Conservation (phyloP, 208 protist species). For the Trypanosoma cruzi region DNA sequence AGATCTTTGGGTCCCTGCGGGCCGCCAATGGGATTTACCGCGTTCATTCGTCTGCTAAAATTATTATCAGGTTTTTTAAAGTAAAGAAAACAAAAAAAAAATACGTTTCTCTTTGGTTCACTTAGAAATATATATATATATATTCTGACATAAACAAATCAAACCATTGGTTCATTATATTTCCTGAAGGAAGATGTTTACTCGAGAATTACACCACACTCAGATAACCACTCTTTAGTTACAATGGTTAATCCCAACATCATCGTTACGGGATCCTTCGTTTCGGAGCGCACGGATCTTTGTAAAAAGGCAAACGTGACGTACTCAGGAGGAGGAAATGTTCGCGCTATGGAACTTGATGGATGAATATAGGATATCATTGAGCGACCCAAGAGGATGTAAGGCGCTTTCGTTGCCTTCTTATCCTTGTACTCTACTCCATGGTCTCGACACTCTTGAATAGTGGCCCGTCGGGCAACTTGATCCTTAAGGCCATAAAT, state of each 20-base stretch:
- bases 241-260: constrained; percentile 92
- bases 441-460: constrained; percentile 86
- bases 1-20: constrained; percentile 85
- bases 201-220: constrained; percentile 43
- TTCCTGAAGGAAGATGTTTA: neutral
- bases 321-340: constrained; percentile 87
- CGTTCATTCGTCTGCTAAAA: constrained; percentile 8
- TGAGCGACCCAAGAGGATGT: constrained; percentile 61
- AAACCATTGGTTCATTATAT: constrained; percentile 2
- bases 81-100: constrained; percentile 1
- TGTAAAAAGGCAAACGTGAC: constrained; percentile 85
- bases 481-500: constrained; percentile 89
- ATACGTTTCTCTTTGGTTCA: no score
- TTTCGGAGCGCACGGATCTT: constrained; percentile 70
- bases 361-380: constrained; percentile 88
- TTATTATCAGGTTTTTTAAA: neutral
- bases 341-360: constrained; percentile 80
- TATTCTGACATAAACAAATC: neutral
- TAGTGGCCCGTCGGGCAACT: constrained; percentile 80
- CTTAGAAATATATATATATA: constrained; percentile 8
- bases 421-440: constrained; percentile 88
- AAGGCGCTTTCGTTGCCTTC: constrained; percentile 76
- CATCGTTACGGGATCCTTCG: constrained; percentile 68
- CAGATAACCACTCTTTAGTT: constrained; percentile 82
- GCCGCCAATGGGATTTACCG: constrained; percentile 50